Evolutionary conservation across 177 flowering plant genomes (phyloP).

Genomic region (Telopea speciosissima): DNA sequence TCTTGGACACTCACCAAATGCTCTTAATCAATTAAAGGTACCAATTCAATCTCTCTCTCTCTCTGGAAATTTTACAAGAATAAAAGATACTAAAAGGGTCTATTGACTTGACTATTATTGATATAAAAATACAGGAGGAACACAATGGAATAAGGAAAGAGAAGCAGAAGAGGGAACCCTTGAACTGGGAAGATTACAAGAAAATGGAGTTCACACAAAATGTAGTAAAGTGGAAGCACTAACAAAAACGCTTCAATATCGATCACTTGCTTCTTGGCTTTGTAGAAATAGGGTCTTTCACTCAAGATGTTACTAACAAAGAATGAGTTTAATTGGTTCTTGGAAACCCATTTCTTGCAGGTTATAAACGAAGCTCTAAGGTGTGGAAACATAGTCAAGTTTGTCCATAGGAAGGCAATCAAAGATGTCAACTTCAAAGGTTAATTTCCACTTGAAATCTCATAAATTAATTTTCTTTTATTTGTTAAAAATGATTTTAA

Average conservation of each 20-base stretch:
- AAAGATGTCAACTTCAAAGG: slow-evolving; percentile 76
- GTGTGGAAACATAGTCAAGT: slow-evolving; percentile 84
- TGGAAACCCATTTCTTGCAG: slow-evolving; percentile 18
- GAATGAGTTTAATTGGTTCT: background rate
- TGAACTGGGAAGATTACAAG: slow-evolving; percentile 67
- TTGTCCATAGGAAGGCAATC: slow-evolving; percentile 68
- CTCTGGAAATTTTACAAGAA: background rate
- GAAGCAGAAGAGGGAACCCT: slow-evolving; percentile 37
- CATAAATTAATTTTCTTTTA: background rate
- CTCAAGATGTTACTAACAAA: background rate
- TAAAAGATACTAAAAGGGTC: background rate
- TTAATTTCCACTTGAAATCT: slow-evolving; percentile 9
- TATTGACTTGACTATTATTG: too few species aligned
- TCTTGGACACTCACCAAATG: slow-evolving; percentile 39
- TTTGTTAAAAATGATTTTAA: background rate
- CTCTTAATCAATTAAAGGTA: slow-evolving; percentile 48
- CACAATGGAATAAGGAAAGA: slow-evolving; percentile 43
- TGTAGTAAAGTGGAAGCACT: slow-evolving; percentile 20
- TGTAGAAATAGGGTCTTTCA: too few species aligned
- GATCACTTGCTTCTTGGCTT: background rate
- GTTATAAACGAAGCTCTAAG: slow-evolving; percentile 65
- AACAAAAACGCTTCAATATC: background rate
- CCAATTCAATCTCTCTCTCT: slow-evolving; percentile 3
- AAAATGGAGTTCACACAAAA: slow-evolving; percentile 58
- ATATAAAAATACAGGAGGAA: slow-evolving; percentile 53